Base-by-base conservation (phyloP, 768 basidiomycete genomes). In the Lentinula guzmanii region DNA sequence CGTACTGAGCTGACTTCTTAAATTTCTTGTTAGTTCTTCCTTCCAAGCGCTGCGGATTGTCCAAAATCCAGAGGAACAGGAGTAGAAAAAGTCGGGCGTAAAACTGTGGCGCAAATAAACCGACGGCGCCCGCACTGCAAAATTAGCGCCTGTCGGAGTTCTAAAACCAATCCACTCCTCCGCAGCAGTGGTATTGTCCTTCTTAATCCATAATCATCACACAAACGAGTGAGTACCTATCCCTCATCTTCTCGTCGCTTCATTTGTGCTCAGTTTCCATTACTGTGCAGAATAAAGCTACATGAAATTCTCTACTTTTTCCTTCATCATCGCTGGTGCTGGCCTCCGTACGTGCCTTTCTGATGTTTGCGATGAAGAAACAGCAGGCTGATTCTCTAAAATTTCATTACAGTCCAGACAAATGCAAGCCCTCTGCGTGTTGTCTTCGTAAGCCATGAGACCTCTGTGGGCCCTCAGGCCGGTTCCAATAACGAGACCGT, bases 341-440 rank as follows among this genome's bases (percentile, higher is more conserved):
- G 59, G 58, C 58, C 58, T 59, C 45, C 48, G 58, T 59, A 18
- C 43, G 58, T 59, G 4, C 3, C n/a, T 21, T 35, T 35, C 35
- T 9, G 39, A n/a, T 24, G 42, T 39, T 11, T 39, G n/a, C 34
- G 33, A 34, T 33, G 11, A 48, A 18, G 21, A 18, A 24, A 48
- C 28, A 15, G 21, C 11, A 8, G 6, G 11, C 37, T 43, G 2
- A 42, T 24, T 2, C 21, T 31, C n/a, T 31, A 9, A 10, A 41
- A 37, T 50, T 9, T 41, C 34, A 5, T 46, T 21, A 60, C n/a
- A 52, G 59, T 60, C 28, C 50, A 51, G 28, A 50, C 39, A 37
- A 60, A 37, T 21, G 59, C 59, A 50, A 60, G 37, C n/a, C 59
- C 59, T 33, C 39, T 60, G 51, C 59, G 59, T n/a, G 33, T 60